Percentiles rank a stretch among this genome's conserved stretches.
These are phyloP conservation scores for Sugiyamaella boreocaroliniensis DNA, from an alignment of 805 yeast genomes.

Conservation along the genomic window DNA sequence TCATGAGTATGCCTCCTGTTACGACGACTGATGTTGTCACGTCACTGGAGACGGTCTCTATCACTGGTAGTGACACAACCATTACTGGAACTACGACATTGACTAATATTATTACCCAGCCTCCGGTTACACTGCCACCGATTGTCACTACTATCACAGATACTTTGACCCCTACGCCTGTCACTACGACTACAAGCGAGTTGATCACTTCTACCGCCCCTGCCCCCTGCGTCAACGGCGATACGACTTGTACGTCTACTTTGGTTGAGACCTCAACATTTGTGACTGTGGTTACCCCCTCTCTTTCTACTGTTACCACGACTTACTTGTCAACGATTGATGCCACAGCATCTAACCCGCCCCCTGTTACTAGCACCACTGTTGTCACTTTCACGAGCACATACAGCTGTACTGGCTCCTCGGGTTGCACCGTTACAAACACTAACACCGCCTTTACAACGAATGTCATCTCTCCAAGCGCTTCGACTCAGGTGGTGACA, in stretches of 20 bases:
- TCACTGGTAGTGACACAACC: conserved; percentile 5
- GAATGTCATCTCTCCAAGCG: conserved; percentile 4
- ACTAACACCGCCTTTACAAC: conserved; percentile 4
- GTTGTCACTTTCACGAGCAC: conserved; percentile 7
- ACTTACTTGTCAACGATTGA: conserved; percentile 3
- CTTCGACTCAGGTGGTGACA: conserved; percentile 7
- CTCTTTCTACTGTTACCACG: not conserved
- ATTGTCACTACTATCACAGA: conserved; percentile 6
- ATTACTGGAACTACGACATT: conserved; percentile 10
- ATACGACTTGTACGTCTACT: conserved; percentile 6
- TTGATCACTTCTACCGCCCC: conserved; percentile 9
- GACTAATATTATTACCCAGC: conserved; percentile 2
- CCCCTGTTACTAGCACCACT: conserved; percentile 6
- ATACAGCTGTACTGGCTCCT: conserved; percentile 4
- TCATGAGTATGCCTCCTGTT: conserved; percentile 5
- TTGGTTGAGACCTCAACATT: conserved; percentile 3
- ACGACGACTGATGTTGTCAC: conserved; percentile 1
- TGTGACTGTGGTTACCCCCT: conserved; percentile 3
- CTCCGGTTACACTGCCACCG: conserved; percentile 9
- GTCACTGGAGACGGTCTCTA: not conserved
- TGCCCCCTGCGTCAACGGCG: conserved; percentile 5
- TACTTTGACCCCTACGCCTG: conserved; percentile 2
- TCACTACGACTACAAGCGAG: conserved; percentile 3
- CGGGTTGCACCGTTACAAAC: conserved; percentile 7
- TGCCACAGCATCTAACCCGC: conserved; percentile 9